These are phyloP conservation scores for Sanguinoderma infundibulare DNA, from an alignment of 1,284 basidiomycete species.

Conservation along the genomic window DNA sequence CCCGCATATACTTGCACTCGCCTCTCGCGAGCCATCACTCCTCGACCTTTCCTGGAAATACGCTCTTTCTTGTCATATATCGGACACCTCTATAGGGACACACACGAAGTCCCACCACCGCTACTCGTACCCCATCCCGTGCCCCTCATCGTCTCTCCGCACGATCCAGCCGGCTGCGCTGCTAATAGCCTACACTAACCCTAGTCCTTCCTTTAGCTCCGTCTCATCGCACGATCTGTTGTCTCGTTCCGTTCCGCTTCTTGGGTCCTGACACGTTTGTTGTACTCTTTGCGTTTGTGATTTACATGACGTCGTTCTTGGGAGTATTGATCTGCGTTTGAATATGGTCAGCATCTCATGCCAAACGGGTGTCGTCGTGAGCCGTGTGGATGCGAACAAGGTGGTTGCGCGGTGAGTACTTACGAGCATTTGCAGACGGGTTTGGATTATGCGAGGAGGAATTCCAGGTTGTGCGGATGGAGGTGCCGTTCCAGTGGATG, in stretches of 20 bases:
- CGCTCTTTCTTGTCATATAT: too few relatives aligned
- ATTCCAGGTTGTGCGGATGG: too few relatives aligned
- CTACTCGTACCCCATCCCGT: background rate
- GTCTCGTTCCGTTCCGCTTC: background rate
- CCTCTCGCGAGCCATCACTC: background rate
- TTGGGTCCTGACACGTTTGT: constrained; percentile 7
- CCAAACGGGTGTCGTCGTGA: background rate
- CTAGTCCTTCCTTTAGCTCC: background rate
- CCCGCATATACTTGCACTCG: background rate
- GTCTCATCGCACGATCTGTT: background rate
- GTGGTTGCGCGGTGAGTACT: too few relatives aligned
- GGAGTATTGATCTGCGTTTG: background rate
- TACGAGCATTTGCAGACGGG: too few relatives aligned
- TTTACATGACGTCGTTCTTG: background rate
- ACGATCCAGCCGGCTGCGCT: background rate
- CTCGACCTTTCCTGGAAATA: background rate
- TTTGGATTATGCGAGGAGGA: too few relatives aligned
- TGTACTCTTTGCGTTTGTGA: background rate
- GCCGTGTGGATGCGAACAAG: too few relatives aligned
- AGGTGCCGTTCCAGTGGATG: too few relatives aligned
- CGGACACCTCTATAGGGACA: too few relatives aligned
- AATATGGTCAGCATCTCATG: background rate
- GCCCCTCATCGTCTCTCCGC: background rate
- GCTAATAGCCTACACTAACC: background rate
- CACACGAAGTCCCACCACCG: background rate